Percentiles rank a stretch among this genome's conserved stretches.
phyloP scores from a whole-genome alignment of 1,284 basidiomycete species.

The Pseudozyma tsukubaensis region DNA sequence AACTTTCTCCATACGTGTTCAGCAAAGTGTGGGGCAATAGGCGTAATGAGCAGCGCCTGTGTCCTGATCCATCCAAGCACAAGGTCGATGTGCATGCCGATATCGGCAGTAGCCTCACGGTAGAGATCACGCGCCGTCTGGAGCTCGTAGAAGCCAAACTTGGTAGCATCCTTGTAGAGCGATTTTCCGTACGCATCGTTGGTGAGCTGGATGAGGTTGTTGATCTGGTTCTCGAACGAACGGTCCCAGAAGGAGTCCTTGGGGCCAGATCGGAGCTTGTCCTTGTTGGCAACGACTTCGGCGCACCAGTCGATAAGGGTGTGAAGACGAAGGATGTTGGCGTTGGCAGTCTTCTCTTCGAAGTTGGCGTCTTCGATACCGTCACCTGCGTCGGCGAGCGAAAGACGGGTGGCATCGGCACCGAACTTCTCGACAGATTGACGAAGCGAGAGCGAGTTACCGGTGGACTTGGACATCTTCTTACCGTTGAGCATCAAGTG shows the following conservation, averaged over 20 bases:
- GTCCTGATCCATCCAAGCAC: constrained; percentile 82
- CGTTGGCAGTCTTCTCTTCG: constrained; percentile 98
- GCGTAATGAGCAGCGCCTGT: constrained; percentile 83
- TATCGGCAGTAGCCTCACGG: constrained; percentile 82
- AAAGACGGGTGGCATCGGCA: constrained; percentile 89
- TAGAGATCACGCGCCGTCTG: constrained; percentile 95
- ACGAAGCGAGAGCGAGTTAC: constrained; percentile 70
- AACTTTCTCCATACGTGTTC: constrained; percentile 85
- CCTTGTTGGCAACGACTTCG: constrained; percentile 77
- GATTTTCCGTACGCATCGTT: constrained; percentile 76
- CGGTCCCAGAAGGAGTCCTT: constrained; percentile 74
- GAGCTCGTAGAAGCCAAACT: constrained; percentile 95
- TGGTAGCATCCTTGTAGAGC: constrained; percentile 94
- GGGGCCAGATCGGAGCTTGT: constrained; percentile 75
- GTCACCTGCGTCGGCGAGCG: constrained; percentile 95
- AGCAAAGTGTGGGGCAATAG: constrained; percentile 93
- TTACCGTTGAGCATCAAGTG: constrained; percentile 98
- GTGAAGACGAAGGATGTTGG: constrained; percentile 92
- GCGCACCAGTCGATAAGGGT: constrained; percentile 93
- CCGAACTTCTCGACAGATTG: constrained; percentile 77
- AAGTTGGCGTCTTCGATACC: constrained; percentile 98
- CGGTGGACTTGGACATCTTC: constrained; percentile 99
- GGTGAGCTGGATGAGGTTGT: constrained; percentile 83
- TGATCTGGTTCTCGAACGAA: constrained; percentile 92
- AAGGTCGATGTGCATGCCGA: constrained; percentile 87